Percentiles rank a stretch among this genome's conserved stretches.
Conservation (phyloP, 495 filamentous ascomycete species). For the Penicillium silybi region DNA sequence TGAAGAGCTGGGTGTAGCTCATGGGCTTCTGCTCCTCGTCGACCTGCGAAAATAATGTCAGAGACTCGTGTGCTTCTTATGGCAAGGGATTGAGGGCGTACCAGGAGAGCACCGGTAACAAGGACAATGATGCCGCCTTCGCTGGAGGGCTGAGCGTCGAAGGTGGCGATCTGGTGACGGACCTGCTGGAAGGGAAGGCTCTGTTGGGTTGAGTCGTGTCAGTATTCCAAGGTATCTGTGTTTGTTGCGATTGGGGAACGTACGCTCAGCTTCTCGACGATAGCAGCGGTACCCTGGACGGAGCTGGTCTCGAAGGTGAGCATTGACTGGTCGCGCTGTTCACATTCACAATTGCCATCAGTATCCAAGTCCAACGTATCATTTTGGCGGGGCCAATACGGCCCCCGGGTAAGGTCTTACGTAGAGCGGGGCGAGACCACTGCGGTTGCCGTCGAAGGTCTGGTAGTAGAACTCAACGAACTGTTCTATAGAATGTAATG, state of each 20-base stretch:
- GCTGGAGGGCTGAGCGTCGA: slow-evolving; percentile 72
- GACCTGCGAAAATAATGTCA: slow-evolving; percentile 48
- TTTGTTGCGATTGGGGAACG: slow-evolving; percentile 12
- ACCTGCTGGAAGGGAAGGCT: slow-evolving; percentile 76
- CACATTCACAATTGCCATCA: neutral
- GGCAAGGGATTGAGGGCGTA: slow-evolving; percentile 37
- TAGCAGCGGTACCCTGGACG: slow-evolving; percentile 53
- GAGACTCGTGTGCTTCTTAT: neutral
- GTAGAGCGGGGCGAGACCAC: slow-evolving; percentile 65
- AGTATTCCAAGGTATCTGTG: slow-evolving; percentile 5
- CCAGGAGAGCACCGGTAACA: slow-evolving; percentile 78
- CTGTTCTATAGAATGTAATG: slow-evolving; percentile 50
- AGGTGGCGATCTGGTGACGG: slow-evolving; percentile 59
- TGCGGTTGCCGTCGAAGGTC: slow-evolving; percentile 70
- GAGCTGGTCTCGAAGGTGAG: slow-evolving; percentile 80
- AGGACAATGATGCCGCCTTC: slow-evolving; percentile 71
- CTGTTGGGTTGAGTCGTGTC: slow-evolving; percentile 37
- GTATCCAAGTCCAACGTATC: neutral
- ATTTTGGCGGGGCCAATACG: neutral
- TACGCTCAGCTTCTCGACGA: slow-evolving; percentile 77
- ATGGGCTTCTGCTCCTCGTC: slow-evolving; percentile 78
- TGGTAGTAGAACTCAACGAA: slow-evolving; percentile 89
- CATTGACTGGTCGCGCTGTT: slow-evolving; percentile 80
- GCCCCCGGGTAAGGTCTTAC: slow-evolving; percentile 43
- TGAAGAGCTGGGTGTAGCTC: slow-evolving; percentile 83